phyloP scores from a whole-genome alignment of 148 eudicot species.

The Beta vulgaris region DNA sequence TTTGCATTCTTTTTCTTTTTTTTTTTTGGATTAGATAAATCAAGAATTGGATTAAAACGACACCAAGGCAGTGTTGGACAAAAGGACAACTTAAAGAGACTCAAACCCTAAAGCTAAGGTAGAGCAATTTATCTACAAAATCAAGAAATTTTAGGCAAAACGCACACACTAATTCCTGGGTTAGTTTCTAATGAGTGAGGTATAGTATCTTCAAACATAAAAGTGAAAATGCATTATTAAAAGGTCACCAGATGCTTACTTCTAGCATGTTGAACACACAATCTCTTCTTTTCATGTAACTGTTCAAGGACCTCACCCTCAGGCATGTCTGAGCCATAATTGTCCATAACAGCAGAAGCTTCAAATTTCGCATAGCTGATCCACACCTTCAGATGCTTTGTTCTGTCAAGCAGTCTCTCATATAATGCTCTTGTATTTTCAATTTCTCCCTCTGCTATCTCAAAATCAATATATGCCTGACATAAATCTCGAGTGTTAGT shows the following conservation, averaged over 20 bases:
- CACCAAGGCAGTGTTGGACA: too few relatives aligned
- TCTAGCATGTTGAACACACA: conserved; percentile 63
- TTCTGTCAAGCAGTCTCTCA: conserved; percentile 87
- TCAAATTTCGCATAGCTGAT: conserved; percentile 92
- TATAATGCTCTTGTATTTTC: conserved; percentile 85
- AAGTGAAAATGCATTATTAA: background rate
- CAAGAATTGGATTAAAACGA: too few relatives aligned
- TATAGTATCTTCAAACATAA: background rate
- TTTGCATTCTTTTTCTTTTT: too few relatives aligned
- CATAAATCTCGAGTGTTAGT: conserved; percentile 9
- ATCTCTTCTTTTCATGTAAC: conserved; percentile 37
- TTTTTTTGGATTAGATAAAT: too few relatives aligned
- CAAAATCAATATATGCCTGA: conserved; percentile 95
- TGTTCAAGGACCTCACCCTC: conserved; percentile 39
- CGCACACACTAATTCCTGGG: background rate
- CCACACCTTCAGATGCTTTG: conserved; percentile 95
- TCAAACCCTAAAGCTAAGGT: too few relatives aligned
- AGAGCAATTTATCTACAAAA: too few relatives aligned
- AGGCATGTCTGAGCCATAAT: conserved; percentile 34
- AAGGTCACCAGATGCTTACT: conserved; percentile 39
- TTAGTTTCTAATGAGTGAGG: background rate
- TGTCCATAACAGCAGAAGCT: conserved; percentile 59
- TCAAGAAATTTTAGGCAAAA: too few relatives aligned
- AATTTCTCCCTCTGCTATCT: conserved; percentile 69
- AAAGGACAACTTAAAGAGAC: too few relatives aligned